Evolutionary conservation across 331 rosid species (phyloP), one percentile per base, ranked within the genome.

Genomic region (Quercus tomentella): DNA sequence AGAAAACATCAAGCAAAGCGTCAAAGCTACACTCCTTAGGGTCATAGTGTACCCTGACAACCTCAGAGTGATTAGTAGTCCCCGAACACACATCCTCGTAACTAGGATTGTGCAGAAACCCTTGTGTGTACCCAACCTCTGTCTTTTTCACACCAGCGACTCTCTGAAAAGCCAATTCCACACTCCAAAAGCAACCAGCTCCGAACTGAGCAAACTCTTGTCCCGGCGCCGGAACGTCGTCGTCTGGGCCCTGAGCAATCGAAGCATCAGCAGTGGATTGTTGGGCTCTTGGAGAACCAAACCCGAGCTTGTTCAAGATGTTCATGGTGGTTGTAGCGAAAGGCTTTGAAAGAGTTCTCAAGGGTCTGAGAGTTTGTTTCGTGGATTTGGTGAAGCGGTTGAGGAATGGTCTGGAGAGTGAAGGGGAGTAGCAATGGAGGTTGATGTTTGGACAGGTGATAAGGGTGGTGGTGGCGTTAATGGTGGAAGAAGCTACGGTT

Each of bases 101-200:
- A 57, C 72, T 83, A 15, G 98, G 97, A 75, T 90, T 90, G 62
- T 93, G 96, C 51, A 90, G n/a, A 51, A 80, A 75, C 4, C 99
- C 99, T 74, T 95, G 98, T 35, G 82, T 65, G 73, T 95, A 95
- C 21, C 99, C 99, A 60, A 91, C 99, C 84, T 95, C 94, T 0
- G 98, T 95, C 87, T 87, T 88, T 57, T 87, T 82, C 60, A 91
- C 98, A 25, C 99, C 99, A 1, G 96, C 83, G 7, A 86, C 86
- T 81, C 98, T 82, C 82, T 95, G 98, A 84, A 95, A 93, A 72
- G 86, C 90, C 90, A 95, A 78, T 76, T 95, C 99, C 63, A 95
- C 97, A 5, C 99, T 96, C 98, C 98, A 95, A 82, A 95, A 95
- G 87, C 98, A 95, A 5, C 99, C 99, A 15, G 93, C 99, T 30